Evolutionary conservation across 495 filamentous ascomycete species (phyloP), one percentile per base, ranked within the genome.

Genomic region (Lasiosphaeriaceae sp.): DNA sequence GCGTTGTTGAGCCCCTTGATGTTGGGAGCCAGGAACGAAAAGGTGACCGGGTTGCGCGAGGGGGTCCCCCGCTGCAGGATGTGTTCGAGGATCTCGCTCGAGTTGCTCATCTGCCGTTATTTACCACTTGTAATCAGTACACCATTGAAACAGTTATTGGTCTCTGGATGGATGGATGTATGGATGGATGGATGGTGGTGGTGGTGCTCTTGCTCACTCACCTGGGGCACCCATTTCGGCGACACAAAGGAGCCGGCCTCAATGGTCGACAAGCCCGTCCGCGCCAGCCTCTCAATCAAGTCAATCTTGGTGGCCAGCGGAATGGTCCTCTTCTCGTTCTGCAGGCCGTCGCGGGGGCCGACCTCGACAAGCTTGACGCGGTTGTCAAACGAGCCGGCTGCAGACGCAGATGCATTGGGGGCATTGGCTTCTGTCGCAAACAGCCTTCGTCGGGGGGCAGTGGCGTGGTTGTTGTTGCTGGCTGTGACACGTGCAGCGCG

Each of bases 191-290:
- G 35, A n/a, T 20, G 45, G 19, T n/a, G n/a, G 26, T 29, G 35
- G 47, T 17, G 35, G 14, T 43, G 23, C 41, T 16, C 56, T 19
- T 34, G 59, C 72, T 52, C 69, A 60, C 72, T 52, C 69, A 94
- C 91, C 82, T 96, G 95, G 24, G 94, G 94, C 20, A 97, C 92
- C 94, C 94, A 97, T 88, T 96, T 97, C 8, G 92, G 92, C 50
- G 88, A 82, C 8, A 97, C 93, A 70, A 98, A 98, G 2, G 90
- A 92, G 2, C 94, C 94, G 21, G 94, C 94, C 71, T 98, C 94
- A 59, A 98, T 96, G 45, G 87, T 88, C 3, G 79, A 81, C 20
- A 98, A 75, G 0, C 94, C 94, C 0, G 93, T 94, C 63, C 82
- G 83, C n/a, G 92, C 88, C 43, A 98, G 75, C 54, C 83, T 79